A percentile compares a stretch with the other conserved stretches of the same genome.
These are phyloP conservation scores for Candida palmyrensis DNA, from an alignment of 805 yeast genomes.

Conservation along the genomic window DNA sequence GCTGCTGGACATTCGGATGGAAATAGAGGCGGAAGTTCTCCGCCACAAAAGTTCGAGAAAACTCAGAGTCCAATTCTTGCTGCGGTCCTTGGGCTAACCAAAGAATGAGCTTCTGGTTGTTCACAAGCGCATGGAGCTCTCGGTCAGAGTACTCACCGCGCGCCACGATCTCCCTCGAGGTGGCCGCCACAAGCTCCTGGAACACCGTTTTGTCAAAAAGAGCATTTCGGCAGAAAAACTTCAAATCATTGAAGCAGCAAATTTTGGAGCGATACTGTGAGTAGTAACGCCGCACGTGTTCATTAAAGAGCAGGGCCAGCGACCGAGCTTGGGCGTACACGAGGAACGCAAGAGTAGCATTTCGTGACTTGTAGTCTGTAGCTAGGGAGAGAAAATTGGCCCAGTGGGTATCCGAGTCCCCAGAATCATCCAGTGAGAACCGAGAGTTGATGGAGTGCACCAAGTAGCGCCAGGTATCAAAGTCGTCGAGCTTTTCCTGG, in stretches of 20 bases:
- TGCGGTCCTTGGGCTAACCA: conserved; percentile 16
- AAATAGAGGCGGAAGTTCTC: conserved; percentile 39
- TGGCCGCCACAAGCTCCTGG: conserved; percentile 14
- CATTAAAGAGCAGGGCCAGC: conserved; percentile 13
- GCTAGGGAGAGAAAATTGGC: conserved; percentile 6
- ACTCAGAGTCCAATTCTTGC: conserved; percentile 9
- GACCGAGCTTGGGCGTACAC: conserved; percentile 18
- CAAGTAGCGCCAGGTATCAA: conserved; percentile 62
- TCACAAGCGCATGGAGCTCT: conserved; percentile 23
- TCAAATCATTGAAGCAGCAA: conserved; percentile 63
- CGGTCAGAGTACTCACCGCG: conserved; percentile 7
- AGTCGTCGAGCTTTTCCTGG: conserved; percentile 60
- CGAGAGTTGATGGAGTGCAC: too few relatives aligned
- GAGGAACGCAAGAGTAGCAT: conserved; percentile 23
- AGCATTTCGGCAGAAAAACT: conserved; percentile 14
- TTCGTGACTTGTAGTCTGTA: conserved; percentile 16
- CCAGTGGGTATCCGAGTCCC: conserved; percentile 2
- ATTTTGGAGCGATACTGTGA: conserved; percentile 46
- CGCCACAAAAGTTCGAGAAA: conserved; percentile 17
- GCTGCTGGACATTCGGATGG: conserved; percentile 15
- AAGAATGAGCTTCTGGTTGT: conserved; percentile 46
- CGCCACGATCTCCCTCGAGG: conserved; percentile 9
- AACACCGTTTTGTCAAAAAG: conserved; percentile 9
- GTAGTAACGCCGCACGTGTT: conserved; percentile 39
- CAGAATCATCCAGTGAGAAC: conserved; percentile 32